Evolutionary conservation across 2,329 filamentous ascomycete genomes (phyloP).

Genomic region (Beauveria scarabaeidicola): DNA sequence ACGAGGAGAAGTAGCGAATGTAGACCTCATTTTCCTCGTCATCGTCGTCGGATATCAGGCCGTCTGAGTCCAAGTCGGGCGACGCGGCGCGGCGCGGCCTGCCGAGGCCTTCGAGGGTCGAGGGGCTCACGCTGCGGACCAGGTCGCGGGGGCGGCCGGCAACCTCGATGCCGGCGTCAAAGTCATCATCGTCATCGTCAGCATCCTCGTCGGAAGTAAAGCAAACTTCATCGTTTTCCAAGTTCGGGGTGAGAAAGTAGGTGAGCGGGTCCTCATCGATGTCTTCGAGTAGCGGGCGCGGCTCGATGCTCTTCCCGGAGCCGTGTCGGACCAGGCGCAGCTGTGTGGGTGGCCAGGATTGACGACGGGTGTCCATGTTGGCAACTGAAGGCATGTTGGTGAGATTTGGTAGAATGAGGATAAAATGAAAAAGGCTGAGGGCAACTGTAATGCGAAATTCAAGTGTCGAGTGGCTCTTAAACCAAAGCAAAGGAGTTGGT

Average conservation of each 20-base stretch:
- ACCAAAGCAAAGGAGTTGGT: not conserved
- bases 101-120: slow-evolving; percentile 43
- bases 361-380: slow-evolving; percentile 28
- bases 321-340: slow-evolving; percentile 36
- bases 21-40: slow-evolving; percentile 44
- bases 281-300: slow-evolving; percentile 36
- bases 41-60: slow-evolving; percentile 37
- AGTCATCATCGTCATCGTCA: slow-evolving; percentile 39
- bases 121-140: slow-evolving; percentile 49
- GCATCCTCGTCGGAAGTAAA: slow-evolving; percentile 22
- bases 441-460: too few relatives aligned
- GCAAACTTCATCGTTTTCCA: slow-evolving; percentile 17
- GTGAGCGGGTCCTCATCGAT: slow-evolving; percentile 46
- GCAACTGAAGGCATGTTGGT: slow-evolving; percentile 28
- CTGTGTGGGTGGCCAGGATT: slow-evolving; percentile 46
- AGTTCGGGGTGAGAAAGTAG: slow-evolving; percentile 44
- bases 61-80: slow-evolving; percentile 32
- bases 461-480: too few relatives aligned
- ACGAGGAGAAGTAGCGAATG: slow-evolving; percentile 37
- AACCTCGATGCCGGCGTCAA: slow-evolving; percentile 51
- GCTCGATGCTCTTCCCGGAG: slow-evolving; percentile 28
- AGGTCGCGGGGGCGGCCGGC: slow-evolving; percentile 34
- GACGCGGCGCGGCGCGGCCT: slow-evolving; percentile 26
- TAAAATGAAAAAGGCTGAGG: not conserved
- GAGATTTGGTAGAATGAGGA: not conserved